A percentile compares a stretch with the other conserved stretches of the same genome.
Conservation (phyloP, 331 rosid species). For the Quercus lobata region DNA sequence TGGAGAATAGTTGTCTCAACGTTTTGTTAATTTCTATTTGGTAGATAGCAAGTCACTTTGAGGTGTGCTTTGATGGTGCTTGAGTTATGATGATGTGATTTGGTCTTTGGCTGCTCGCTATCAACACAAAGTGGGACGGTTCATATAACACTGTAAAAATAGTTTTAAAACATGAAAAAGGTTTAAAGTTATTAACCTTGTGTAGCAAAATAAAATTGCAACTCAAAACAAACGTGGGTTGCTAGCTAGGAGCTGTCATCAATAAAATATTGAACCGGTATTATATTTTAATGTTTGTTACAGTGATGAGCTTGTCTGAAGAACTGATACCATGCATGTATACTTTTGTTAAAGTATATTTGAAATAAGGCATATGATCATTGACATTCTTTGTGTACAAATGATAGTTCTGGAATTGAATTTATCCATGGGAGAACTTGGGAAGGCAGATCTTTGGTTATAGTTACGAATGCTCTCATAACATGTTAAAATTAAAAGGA, state of each 20-base stretch:
- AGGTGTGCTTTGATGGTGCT: background rate
- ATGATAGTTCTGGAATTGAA: too few relatives aligned
- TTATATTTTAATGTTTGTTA: background rate
- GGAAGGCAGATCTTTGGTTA: too few relatives aligned
- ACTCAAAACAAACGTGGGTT: too few relatives aligned
- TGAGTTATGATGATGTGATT: background rate
- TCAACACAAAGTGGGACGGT: background rate
- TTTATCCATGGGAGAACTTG: too few relatives aligned
- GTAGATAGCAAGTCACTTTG: conserved; percentile 27
- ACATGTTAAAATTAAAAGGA: too few relatives aligned
- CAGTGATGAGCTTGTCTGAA: background rate
- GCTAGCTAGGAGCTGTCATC: too few relatives aligned
- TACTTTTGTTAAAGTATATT: background rate
- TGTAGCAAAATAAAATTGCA: too few relatives aligned
- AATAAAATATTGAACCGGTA: too few relatives aligned
- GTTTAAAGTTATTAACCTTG: background rate
- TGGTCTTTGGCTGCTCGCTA: background rate
- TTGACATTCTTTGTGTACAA: too few relatives aligned
- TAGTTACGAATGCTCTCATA: too few relatives aligned
- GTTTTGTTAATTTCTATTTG: background rate
- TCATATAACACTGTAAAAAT: too few relatives aligned
- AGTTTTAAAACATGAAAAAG: background rate
- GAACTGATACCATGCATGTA: background rate
- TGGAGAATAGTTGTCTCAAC: background rate
- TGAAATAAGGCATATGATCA: background rate